Evolutionary conservation across 306 rosid species (phyloP).

Genomic region (Cucumis melo): DNA sequence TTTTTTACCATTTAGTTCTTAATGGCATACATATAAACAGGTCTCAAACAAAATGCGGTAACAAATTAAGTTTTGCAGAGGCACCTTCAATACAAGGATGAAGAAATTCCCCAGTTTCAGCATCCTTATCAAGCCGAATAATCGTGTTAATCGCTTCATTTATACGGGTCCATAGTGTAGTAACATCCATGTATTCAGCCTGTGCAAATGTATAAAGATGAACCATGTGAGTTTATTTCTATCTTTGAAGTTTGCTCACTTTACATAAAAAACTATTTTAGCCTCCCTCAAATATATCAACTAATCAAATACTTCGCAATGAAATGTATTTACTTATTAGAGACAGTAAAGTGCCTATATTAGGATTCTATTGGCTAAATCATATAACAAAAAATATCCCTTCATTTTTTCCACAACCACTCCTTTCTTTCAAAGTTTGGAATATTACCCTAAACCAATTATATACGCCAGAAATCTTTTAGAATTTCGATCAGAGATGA

Average conservation of each 20-base stretch:
- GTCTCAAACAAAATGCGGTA: background rate
- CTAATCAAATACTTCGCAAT: too few species aligned
- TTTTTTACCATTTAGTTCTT: background rate
- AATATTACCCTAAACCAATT: too few species aligned
- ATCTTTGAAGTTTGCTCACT: background rate
- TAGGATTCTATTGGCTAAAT: background rate
- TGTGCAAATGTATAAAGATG: constrained; percentile 8
- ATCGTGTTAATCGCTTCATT: constrained; percentile 61
- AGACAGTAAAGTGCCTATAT: background rate
- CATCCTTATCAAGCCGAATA: constrained; percentile 43
- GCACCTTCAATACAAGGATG: constrained; percentile 86
- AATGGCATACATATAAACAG: background rate
- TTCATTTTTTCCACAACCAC: too few species aligned
- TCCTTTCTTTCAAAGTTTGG: too few species aligned
- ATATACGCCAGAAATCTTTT: too few species aligned
- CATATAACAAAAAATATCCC: too few species aligned
- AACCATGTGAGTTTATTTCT: background rate
- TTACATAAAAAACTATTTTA: background rate
- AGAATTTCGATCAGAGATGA: too few species aligned
- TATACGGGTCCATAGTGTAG: constrained; percentile 49
- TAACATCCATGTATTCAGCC: constrained; percentile 60
- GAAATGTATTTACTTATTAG: background rate
- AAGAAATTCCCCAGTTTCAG: constrained; percentile 52
- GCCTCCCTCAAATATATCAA: too few species aligned
- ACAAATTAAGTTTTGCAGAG: background rate